phyloP scores from a whole-genome alignment of 1,284 basidiomycete species.

The Baeospora myosura region DNA sequence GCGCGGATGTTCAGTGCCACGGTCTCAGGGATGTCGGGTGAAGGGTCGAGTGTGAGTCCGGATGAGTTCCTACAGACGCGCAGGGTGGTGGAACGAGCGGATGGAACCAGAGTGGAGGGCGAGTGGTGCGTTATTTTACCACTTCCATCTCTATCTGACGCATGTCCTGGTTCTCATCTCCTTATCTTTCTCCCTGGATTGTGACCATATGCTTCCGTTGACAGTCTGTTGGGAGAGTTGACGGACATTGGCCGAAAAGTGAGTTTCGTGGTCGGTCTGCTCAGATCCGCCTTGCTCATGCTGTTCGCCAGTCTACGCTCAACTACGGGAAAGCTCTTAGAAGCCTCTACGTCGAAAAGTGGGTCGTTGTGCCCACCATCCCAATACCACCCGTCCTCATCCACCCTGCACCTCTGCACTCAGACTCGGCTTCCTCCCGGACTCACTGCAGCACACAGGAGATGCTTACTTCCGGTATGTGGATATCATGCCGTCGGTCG shows the following conservation, averaged over 20 bases:
- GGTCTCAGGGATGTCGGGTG: constrained; percentile 28
- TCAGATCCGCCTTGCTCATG: constrained; percentile 7
- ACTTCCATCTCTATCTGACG: constrained; percentile 3
- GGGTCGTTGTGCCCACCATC: constrained; percentile 14
- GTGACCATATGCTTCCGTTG: background rate
- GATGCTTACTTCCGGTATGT: constrained; percentile 60
- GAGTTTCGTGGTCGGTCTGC: constrained; percentile 10
- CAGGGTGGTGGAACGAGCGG: constrained; percentile 47
- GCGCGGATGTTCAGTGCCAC: constrained; percentile 47
- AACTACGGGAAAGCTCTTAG: constrained; percentile 57
- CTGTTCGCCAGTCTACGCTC: constrained; percentile 50
- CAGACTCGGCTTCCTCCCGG: constrained; percentile 62
- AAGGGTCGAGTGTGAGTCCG: constrained; percentile 13
- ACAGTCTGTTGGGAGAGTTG: constrained; percentile 69
- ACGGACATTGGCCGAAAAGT: constrained; percentile 73
- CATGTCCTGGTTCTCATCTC: constrained; percentile 3
- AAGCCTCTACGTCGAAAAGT: constrained; percentile 67
- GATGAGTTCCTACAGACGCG: constrained; percentile 28
- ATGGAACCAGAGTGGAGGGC: constrained; percentile 47
- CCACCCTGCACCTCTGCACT: background rate
- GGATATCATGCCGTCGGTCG: no score
- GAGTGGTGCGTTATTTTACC: constrained; percentile 49
- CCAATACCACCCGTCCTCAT: constrained; percentile 2
- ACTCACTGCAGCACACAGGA: constrained; percentile 37
- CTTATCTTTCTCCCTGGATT: constrained; percentile 6